Conservation (phyloP, 1,284 basidiomycete genomes). For the Tilletia walkeri region DNA sequence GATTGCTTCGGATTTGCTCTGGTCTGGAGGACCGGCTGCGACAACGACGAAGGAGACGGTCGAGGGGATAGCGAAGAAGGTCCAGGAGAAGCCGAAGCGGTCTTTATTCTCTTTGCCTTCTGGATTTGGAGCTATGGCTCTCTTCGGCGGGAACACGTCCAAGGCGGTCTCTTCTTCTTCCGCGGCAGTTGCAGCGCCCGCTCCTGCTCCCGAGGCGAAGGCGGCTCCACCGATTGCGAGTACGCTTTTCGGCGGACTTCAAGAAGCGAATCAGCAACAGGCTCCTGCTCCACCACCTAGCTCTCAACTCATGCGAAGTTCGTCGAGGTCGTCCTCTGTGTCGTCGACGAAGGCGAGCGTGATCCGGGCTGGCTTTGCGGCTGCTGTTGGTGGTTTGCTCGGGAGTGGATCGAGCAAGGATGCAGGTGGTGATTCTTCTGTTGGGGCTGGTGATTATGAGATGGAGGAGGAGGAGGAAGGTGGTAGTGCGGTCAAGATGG, state of each 20-base stretch:
- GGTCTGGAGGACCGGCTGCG: background rate
- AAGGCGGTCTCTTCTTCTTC: too few relatives aligned
- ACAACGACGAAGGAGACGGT: background rate
- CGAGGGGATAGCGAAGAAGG: background rate
- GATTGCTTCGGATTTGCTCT: background rate
- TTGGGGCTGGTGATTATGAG: background rate
- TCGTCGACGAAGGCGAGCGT: background rate
- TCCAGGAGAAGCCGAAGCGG: background rate
- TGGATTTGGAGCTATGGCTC: background rate
- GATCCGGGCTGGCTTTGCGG: slow-evolving; percentile 15
- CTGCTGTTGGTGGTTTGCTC: slow-evolving; percentile 16
- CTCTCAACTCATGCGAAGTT: background rate
- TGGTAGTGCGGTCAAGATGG: slow-evolving; percentile 10
- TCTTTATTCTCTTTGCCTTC: slow-evolving; percentile 14
- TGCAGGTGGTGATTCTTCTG: too few relatives aligned
- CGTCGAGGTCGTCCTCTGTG: background rate
- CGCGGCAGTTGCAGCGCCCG: too few relatives aligned
- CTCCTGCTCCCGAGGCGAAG: too few relatives aligned
- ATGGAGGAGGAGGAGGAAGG: background rate
- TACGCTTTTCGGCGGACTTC: background rate
- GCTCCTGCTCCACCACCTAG: too few relatives aligned
- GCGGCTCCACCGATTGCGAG: background rate
- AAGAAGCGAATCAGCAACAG: too few relatives aligned
- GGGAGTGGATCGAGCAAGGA: too few relatives aligned
- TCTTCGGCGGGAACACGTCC: background rate